Evolutionary conservation across 306 rosid genomes (phyloP).

Genomic region (Inga leiocalycina): DNA sequence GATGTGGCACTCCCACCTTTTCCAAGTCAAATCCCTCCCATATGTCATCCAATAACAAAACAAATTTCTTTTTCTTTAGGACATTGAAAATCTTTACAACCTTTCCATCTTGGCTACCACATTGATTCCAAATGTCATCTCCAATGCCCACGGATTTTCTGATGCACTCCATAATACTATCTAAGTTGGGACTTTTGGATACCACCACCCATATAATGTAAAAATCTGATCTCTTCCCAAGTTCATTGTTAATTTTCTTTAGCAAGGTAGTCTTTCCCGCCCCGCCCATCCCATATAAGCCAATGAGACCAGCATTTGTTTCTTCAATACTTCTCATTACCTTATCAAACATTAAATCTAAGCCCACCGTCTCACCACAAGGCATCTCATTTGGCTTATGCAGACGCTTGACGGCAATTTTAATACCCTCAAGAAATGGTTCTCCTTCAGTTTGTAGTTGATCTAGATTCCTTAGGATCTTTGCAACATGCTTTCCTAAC

Average conservation of each 20-base stretch:
- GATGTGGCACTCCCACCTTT: neutral
- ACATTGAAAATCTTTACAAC: neutral
- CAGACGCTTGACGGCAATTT: neutral
- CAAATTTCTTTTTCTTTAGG: neutral
- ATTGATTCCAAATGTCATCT: neutral
- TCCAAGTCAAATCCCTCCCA: neutral
- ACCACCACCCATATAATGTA: neutral
- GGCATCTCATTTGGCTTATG: neutral
- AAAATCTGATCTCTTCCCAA: neutral
- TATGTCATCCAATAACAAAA: neutral
- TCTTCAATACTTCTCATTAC: too few species aligned
- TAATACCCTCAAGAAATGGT: neutral
- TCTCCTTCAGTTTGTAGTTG: neutral
- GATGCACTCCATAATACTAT: neutral
- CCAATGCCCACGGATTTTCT: neutral
- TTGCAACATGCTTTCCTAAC: neutral
- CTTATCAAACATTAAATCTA: neutral
- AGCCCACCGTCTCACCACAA: neutral
- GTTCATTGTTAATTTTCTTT: too few species aligned
- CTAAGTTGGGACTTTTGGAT: neutral
- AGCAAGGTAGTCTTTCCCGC: neutral
- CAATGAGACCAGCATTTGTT: neutral
- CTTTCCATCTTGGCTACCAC: neutral
- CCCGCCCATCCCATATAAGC: neutral
- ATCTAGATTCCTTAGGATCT: neutral